A percentile compares a stretch with the other conserved stretches of the same genome.
These are phyloP conservation scores for Pyrrhoderma lamaoense DNA, from an alignment of 1,284 basidiomycete species.

Conservation along the genomic window DNA sequence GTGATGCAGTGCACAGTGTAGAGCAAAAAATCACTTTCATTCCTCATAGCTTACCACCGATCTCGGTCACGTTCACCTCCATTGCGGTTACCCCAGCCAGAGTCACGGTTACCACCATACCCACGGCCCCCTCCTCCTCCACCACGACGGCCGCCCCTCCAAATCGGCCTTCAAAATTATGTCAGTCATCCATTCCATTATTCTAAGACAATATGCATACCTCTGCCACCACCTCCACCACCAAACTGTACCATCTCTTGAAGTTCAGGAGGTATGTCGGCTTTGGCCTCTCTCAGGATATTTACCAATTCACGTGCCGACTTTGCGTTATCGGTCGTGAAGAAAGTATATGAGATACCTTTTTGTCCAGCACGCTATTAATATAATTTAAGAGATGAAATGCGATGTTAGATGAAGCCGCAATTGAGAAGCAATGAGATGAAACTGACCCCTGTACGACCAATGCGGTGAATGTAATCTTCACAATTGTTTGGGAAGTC, in stretches of 20 bases:
- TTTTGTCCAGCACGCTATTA: conserved; percentile 78
- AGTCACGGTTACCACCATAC: conserved; percentile 30
- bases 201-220: conserved; percentile 34
- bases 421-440: not conserved
- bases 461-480: conserved; percentile 92
- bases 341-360: conserved; percentile 93
- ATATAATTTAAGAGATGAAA: not conserved
- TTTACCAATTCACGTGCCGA: conserved; percentile 85
- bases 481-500: conserved; percentile 97
- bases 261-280: conserved; percentile 81
- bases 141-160: conserved; percentile 47
- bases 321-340: conserved; percentile 93
- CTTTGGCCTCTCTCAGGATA: conserved; percentile 89
- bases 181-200: conserved; percentile 8
- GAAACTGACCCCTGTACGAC: conserved; percentile 69
- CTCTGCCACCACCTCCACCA: conserved; percentile 68
- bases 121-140: conserved; percentile 38
- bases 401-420: conserved; percentile 17
- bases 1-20: not conserved
- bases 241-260: conserved; percentile 91
- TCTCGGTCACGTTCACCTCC: conserved; percentile 14
- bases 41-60: conserved; percentile 8
- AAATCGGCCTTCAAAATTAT: conserved; percentile 43
- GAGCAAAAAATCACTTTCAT: not conserved
- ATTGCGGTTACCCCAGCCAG: conserved; percentile 35